Conservation (phyloP, 257 asterid species). For the Avicennia marina region DNA sequence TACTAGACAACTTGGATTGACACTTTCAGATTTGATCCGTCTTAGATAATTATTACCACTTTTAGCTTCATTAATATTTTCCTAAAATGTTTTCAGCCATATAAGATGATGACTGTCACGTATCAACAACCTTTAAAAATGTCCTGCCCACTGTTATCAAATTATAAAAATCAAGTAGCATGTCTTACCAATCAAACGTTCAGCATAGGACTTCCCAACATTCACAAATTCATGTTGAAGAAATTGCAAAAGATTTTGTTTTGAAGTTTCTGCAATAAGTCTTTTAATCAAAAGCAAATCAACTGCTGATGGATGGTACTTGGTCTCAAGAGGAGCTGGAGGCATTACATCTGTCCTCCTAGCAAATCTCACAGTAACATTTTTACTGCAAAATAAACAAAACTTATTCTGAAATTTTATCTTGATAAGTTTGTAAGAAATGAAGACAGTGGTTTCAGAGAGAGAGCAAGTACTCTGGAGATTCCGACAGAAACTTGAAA, state of each 20-base stretch:
- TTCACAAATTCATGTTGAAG: constrained; percentile 93
- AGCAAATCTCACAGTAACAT: constrained; percentile 57
- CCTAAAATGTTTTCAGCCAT: background rate
- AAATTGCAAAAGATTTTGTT: constrained; percentile 65
- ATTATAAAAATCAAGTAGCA: constrained; percentile 13
- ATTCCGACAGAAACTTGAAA: constrained; percentile 75
- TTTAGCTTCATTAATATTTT: background rate
- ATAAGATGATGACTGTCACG: constrained; percentile 4
- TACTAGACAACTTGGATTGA: background rate
- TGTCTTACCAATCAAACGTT: constrained; percentile 73
- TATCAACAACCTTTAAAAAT: constrained; percentile 6
- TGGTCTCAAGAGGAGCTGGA: constrained; percentile 86
- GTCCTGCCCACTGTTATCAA: background rate
- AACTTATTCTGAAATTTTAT: constrained; percentile 11
- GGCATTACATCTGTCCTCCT: constrained; percentile 93
- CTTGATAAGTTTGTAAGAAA: constrained; percentile 11
- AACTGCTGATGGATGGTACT: constrained; percentile 94
- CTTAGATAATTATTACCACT: background rate
- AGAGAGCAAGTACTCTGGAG: constrained; percentile 64
- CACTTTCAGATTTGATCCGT: background rate
- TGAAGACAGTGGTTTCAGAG: constrained; percentile 13
- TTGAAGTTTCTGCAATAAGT: constrained; percentile 78
- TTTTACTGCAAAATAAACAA: constrained; percentile 46
- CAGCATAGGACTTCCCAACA: constrained; percentile 74
- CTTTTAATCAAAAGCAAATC: constrained; percentile 86